Percentiles rank a stretch among this genome's conserved stretches.
Conservation (phyloP, 345 rosid species). For the Rhizophora mangle region DNA sequence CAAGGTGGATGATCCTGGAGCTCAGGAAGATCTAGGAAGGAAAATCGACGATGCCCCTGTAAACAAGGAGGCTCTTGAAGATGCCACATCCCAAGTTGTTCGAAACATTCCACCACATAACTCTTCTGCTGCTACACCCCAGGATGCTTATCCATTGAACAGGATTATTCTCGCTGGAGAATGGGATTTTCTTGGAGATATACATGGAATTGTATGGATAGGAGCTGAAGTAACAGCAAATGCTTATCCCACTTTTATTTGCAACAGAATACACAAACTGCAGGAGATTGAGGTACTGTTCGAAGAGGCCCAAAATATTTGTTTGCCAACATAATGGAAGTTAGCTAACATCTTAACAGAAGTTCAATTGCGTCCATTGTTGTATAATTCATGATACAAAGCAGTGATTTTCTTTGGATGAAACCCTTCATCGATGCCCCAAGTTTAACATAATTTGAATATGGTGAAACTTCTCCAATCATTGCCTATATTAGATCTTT, state of each 20-base stretch:
- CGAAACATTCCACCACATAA: constrained; percentile 76
- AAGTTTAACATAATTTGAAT: not conserved
- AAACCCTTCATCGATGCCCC: not conserved
- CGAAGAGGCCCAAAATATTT: not conserved
- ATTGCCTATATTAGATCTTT: not conserved
- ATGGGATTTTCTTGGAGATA: constrained; percentile 62
- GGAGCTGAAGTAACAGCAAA: constrained; percentile 29
- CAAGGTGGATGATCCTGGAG: constrained; percentile 40
- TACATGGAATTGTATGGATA: constrained; percentile 36
- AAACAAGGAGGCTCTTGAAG: constrained; percentile 59
- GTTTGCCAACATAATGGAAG: too few species aligned
- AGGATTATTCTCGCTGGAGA: constrained; percentile 65
- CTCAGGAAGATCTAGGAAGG: constrained; percentile 39
- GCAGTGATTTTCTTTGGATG: too few species aligned
- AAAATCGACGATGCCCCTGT: constrained; percentile 41
- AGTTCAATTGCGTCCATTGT: not conserved
- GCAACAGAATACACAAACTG: constrained; percentile 62
- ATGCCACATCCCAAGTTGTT: constrained; percentile 33
- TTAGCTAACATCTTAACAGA: not conserved
- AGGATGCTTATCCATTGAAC: constrained; percentile 71
- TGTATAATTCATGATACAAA: too few species aligned
- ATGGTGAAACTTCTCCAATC: not conserved
- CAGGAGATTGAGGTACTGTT: constrained; percentile 46
- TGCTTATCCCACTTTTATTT: constrained; percentile 60
- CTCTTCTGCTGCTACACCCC: constrained; percentile 48